Evolutionary conservation across 1,284 basidiomycete species (phyloP).

Genomic region (Takashimella koratensis): DNA sequence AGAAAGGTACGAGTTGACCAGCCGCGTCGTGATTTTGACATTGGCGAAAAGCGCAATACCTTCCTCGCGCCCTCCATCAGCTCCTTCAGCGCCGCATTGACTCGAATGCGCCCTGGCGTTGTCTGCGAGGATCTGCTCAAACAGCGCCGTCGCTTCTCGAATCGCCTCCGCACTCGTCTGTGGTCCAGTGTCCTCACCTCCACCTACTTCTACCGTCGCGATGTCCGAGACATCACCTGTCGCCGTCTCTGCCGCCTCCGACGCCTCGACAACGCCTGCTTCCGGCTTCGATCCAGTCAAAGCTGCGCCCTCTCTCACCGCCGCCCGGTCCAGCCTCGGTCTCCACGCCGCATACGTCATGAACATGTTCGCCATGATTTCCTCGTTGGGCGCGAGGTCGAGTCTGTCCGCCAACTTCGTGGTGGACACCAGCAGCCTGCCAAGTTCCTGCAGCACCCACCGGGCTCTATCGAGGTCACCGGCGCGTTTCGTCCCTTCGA

Average conservation of each 20-base stretch:
- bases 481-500: slow-evolving; percentile 82
- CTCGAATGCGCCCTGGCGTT: slow-evolving; percentile 12
- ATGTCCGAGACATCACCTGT: slow-evolving; percentile 1
- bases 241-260: not conserved
- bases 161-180: slow-evolving; percentile 70
- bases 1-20: slow-evolving; percentile 79
- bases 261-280: slow-evolving; percentile 7
- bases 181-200: slow-evolving; percentile 36
- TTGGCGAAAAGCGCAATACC: slow-evolving; percentile 54
- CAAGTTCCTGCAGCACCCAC: slow-evolving; percentile 82
- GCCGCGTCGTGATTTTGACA: slow-evolving; percentile 60
- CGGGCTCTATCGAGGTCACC: slow-evolving; percentile 77
- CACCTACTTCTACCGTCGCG: slow-evolving; percentile 1
- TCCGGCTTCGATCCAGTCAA: slow-evolving; percentile 2
- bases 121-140: slow-evolving; percentile 64
- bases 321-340: slow-evolving; percentile 33
- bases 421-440: slow-evolving; percentile 48
- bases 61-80: slow-evolving; percentile 10
- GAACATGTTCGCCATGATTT: slow-evolving; percentile 77
- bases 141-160: slow-evolving; percentile 66
- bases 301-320: not conserved
- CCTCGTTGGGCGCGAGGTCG: slow-evolving; percentile 57
- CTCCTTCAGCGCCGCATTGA: slow-evolving; percentile 21
- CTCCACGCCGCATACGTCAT: slow-evolving; percentile 80
- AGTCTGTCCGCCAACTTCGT: slow-evolving; percentile 14